A percentile compares a stretch with the other conserved stretches of the same genome.
These are phyloP conservation scores for Euphorbia celastroides DNA, from an alignment of 441 rosid species.

Conservation along the genomic window DNA sequence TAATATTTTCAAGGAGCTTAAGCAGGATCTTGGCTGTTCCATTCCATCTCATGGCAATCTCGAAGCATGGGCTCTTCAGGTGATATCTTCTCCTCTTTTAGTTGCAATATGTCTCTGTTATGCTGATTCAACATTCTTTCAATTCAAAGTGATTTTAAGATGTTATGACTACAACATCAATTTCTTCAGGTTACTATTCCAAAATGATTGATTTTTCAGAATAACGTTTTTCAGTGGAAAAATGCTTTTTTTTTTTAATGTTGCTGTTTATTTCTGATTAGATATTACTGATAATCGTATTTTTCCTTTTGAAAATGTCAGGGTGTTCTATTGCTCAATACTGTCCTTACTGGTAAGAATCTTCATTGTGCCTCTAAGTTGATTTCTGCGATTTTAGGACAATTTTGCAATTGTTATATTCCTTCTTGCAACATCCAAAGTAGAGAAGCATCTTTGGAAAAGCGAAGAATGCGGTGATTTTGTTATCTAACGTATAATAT, in stretches of 20 bases:
- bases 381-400: background rate
- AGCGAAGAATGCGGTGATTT: too few relatives aligned
- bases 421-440: background rate
- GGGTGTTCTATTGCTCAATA: constrained; percentile 87
- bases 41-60: constrained; percentile 87
- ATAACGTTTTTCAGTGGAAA: background rate
- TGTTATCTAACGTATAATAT: too few relatives aligned
- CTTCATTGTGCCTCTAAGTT: constrained; percentile 8
- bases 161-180: background rate
- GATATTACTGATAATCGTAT: constrained; percentile 14
- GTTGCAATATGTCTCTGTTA: background rate
- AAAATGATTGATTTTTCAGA: background rate
- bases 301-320: constrained; percentile 19
- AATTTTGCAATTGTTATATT: too few relatives aligned
- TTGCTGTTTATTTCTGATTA: background rate
- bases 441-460: too few relatives aligned
- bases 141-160: background rate
- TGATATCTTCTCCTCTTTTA: constrained; percentile 10
- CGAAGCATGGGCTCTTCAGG: constrained; percentile 85
- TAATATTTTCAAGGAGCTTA: constrained; percentile 85
- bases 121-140: background rate
- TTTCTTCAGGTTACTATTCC: too few relatives aligned
- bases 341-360: constrained; percentile 80
- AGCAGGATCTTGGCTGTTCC: constrained; percentile 76
- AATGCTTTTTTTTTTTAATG: too few relatives aligned